Percentiles rank a stretch among this genome's conserved stretches.
These are phyloP conservation scores for Sarocladiaceae sp. DNA, from an alignment of 2,329 filamentous ascomycete genomes.

Conservation along the genomic window DNA sequence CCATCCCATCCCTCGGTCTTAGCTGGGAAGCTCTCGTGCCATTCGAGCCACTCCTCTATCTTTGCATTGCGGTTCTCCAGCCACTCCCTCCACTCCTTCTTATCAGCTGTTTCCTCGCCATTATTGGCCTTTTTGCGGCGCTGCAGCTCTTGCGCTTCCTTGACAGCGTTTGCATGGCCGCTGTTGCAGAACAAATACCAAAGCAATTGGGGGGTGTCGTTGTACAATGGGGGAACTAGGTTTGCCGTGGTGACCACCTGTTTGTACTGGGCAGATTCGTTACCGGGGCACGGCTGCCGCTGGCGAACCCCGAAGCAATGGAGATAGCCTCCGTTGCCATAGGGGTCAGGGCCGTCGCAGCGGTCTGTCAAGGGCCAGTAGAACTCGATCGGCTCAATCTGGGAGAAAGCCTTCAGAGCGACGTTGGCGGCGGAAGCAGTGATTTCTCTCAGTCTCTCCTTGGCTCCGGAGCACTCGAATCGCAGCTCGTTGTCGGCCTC, in stretches of 20 bases:
- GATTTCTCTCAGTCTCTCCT: not conserved
- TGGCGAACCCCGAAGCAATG: not conserved
- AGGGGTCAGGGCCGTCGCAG: not conserved
- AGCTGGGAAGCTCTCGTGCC: not conserved
- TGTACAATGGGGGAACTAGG: no score
- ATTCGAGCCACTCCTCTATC: no score
- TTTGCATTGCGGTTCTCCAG: no score
- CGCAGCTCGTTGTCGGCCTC: not conserved
- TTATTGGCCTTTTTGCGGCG: no score
- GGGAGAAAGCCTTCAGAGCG: not conserved
- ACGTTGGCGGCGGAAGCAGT: not conserved
- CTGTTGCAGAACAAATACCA: no score
- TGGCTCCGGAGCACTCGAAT: not conserved
- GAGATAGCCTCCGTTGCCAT: not conserved
- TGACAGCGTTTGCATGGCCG: no score
- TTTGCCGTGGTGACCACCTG: no score
- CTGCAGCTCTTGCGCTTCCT: no score
- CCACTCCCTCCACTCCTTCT: no score
- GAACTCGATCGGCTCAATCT: not conserved
- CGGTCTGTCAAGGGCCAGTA: not conserved
- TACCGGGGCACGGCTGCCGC: not conserved
- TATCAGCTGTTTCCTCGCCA: no score
- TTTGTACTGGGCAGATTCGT: no score
- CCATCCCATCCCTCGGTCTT: not conserved
- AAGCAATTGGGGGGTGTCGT: no score